These are phyloP conservation scores for Eucalyptus tenuipes DNA, from an alignment of 345 rosid genomes.

Conservation along the genomic window DNA sequence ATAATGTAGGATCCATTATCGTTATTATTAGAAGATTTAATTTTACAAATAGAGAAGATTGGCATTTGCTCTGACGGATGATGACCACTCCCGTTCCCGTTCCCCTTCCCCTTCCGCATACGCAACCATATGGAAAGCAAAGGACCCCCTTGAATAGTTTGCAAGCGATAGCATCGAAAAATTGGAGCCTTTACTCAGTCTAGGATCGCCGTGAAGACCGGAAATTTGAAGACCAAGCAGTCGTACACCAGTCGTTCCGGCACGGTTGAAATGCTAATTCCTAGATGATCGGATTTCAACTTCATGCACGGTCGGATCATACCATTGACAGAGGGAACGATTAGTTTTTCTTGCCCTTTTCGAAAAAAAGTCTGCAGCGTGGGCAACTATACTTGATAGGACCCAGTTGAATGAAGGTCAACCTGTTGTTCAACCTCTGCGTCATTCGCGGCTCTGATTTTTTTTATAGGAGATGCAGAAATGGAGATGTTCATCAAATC, in stretches of 20 bases:
- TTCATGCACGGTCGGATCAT: background rate
- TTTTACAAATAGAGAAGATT: too few species aligned
- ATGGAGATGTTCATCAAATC: background rate
- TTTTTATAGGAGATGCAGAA: background rate
- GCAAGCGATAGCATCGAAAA: too few species aligned
- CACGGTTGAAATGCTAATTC: background rate
- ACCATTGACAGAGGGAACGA: background rate
- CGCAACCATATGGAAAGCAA: too few species aligned
- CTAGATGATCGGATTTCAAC: background rate
- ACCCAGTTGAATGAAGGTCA: background rate
- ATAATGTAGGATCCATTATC: too few species aligned
- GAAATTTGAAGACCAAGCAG: background rate
- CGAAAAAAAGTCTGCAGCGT: background rate
- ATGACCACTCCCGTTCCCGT: too few species aligned
- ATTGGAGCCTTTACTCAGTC: background rate
- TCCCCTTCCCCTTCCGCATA: too few species aligned
- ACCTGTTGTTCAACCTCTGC: background rate
- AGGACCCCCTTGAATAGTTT: too few species aligned
- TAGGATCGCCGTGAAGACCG: fast-evolving
- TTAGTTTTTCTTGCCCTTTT: background rate
- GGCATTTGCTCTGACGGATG: too few species aligned
- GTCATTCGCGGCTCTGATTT: background rate
- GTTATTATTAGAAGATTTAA: too few species aligned
- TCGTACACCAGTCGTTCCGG: background rate
- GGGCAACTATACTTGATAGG: background rate